phyloP scores from a whole-genome alignment of 2,329 filamentous ascomycete species.

The Tolypocladium amazonense region DNA sequence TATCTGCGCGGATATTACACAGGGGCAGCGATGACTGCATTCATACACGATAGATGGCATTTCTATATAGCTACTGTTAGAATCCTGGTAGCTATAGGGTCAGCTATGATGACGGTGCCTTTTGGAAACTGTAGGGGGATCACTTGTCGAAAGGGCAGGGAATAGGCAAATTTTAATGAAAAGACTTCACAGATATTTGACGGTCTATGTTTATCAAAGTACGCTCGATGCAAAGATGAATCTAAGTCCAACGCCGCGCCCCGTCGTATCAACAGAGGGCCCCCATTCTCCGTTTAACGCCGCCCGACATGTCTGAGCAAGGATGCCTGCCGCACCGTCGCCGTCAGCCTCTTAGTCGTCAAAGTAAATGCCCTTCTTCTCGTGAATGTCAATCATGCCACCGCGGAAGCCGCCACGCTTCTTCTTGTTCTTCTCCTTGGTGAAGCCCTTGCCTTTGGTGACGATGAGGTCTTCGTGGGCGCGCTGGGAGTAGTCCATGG shows the following conservation, averaged over 20 bases:
- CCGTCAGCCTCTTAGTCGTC: constrained; percentile 53
- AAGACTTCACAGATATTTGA: not conserved
- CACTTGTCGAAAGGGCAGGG: not conserved
- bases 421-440: constrained; percentile 99
- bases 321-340: not conserved
- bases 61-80: not conserved
- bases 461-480: constrained; percentile 83
- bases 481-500: constrained; percentile 79
- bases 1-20: not conserved
- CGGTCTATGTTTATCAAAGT: not conserved
- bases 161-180: not conserved
- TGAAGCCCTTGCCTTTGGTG: constrained; percentile 93
- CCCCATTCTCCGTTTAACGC: not conserved
- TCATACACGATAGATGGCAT: not conserved
- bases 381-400: constrained; percentile 72
- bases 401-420: constrained; percentile 85
- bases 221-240: not conserved
- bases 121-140: no score
- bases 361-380: constrained; percentile 86
- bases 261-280: not conserved
- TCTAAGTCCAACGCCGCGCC: not conserved
- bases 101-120: not conserved
- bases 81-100: not conserved
- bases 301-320: not conserved
- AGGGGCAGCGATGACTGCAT: not conserved